Conservation (phyloP, 805 yeast species). For the Candida dendrica region DNA sequence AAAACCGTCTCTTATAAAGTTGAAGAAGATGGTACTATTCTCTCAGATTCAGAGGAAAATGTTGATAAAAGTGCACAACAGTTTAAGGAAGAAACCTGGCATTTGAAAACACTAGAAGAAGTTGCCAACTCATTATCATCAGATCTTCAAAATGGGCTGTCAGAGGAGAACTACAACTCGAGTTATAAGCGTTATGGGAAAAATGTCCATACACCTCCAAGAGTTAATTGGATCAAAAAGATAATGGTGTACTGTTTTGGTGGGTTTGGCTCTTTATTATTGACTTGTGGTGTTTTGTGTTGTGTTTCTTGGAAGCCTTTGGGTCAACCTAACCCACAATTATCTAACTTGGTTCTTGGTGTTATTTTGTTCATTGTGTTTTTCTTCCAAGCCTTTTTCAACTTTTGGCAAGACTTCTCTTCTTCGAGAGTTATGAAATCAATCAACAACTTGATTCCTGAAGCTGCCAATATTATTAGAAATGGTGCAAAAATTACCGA, state of each 20-base stretch:
- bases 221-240: slow-evolving; percentile 25
- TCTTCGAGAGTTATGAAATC: slow-evolving; percentile 42
- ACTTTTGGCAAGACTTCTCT: slow-evolving; percentile 40
- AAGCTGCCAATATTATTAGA: slow-evolving; percentile 28
- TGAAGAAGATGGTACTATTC: slow-evolving; percentile 15
- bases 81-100: slow-evolving; percentile 13
- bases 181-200: slow-evolving; percentile 22
- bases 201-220: slow-evolving; percentile 32
- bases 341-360: slow-evolving; percentile 36
- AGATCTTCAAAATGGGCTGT: slow-evolving; percentile 20
- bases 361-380: slow-evolving; percentile 33
- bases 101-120: slow-evolving; percentile 19
- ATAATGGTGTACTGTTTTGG: slow-evolving; percentile 36
- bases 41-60: slow-evolving; percentile 4
- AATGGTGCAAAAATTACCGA: slow-evolving; percentile 23
- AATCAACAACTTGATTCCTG: slow-evolving; percentile 36
- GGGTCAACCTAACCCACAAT: slow-evolving; percentile 36
- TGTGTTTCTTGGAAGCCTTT: slow-evolving; percentile 40
- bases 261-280: slow-evolving; percentile 38
- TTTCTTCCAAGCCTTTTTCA: slow-evolving; percentile 34
- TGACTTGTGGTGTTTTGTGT: slow-evolving; percentile 35
- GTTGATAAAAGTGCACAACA: slow-evolving; percentile 13
- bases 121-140: slow-evolving; percentile 20
- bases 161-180: slow-evolving; percentile 3
- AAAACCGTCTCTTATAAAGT: slow-evolving; percentile 31